phyloP scores from a whole-genome alignment of 1,284 basidiomycete species.

The Sphagnurus paluster region DNA sequence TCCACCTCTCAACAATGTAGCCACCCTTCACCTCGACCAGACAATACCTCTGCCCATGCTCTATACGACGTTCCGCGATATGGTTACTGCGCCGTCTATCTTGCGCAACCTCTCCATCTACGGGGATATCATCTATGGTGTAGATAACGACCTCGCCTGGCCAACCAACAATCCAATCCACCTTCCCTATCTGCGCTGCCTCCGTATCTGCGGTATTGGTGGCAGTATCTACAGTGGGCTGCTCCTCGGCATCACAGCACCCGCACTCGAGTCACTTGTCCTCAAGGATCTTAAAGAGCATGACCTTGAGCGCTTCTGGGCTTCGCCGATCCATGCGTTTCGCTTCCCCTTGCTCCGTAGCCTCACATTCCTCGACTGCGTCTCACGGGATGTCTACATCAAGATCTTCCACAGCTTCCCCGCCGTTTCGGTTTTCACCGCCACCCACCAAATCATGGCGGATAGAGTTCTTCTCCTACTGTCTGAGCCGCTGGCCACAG shows the following conservation, averaged over 20 bases:
- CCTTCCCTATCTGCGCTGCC: slow-evolving; percentile 34
- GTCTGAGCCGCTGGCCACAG: slow-evolving; percentile 6
- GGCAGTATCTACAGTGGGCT: slow-evolving; percentile 33
- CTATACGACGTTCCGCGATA: slow-evolving; percentile 30
- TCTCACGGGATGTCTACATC: slow-evolving; percentile 30
- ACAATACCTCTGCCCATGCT: slow-evolving; percentile 31
- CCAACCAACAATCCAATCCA: slow-evolving; percentile 19
- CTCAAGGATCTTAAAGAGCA: slow-evolving; percentile 38
- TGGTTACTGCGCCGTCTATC: slow-evolving; percentile 29
- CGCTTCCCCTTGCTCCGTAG: slow-evolving; percentile 32
- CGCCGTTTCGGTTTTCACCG: slow-evolving; percentile 31
- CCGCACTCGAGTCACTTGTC: slow-evolving; percentile 34
- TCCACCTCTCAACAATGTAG: slow-evolving; percentile 35
- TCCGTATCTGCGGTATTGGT: slow-evolving; percentile 36
- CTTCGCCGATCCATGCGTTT: slow-evolving; percentile 14
- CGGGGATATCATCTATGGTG: slow-evolving; percentile 33
- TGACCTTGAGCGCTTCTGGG: slow-evolving; percentile 35
- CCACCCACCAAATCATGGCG: slow-evolving; percentile 23
- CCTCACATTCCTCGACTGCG: slow-evolving; percentile 36
- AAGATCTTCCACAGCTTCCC: slow-evolving; percentile 33
- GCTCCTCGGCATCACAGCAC: slow-evolving; percentile 33
- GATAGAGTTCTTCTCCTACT: slow-evolving; percentile 24
- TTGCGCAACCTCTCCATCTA: slow-evolving; percentile 40
- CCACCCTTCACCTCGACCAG: slow-evolving; percentile 45
- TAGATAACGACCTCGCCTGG: slow-evolving; percentile 7